A percentile compares a stretch with the other conserved stretches of the same genome.
Evolutionary conservation across 2,329 filamentous ascomycete genomes (phyloP).

Genomic region (Sporothrix dimorphospora): DNA sequence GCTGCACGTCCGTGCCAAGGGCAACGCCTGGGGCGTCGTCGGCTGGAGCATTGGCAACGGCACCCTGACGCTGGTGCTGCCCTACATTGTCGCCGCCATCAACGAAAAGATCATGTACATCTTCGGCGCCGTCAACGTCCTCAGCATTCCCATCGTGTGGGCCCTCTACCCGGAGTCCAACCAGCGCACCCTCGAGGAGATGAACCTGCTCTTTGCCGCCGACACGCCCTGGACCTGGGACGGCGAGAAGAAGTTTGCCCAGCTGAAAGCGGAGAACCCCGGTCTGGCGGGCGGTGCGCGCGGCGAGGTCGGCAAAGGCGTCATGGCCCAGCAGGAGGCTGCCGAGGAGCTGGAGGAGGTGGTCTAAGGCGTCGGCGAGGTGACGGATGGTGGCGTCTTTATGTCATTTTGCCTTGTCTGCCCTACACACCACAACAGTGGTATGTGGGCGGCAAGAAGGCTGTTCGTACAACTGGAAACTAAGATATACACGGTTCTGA

Average conservation of each 20-base stretch:
- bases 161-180: constrained; percentile 75
- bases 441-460: too few relatives aligned
- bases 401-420: too few relatives aligned
- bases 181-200: constrained; percentile 74
- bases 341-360: not conserved
- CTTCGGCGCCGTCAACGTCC: constrained; percentile 68
- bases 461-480: too few relatives aligned
- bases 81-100: constrained; percentile 65
- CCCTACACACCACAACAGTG: too few relatives aligned
- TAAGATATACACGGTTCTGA: too few relatives aligned
- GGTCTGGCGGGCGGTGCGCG: not conserved
- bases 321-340: not conserved
- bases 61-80: constrained; percentile 50
- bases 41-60: constrained; percentile 74
- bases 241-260: constrained; percentile 34
- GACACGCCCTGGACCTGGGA: constrained; percentile 72
- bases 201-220: constrained; percentile 72
- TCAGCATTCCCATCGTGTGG: constrained; percentile 72
- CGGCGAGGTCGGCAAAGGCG: not conserved
- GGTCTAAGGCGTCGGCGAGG: not conserved
- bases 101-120: constrained; percentile 74
- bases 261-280: constrained; percentile 41
- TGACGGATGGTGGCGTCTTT: too few relatives aligned
- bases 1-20: constrained; percentile 69
- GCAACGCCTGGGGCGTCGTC: constrained; percentile 75